Base-by-base conservation (phyloP, 441 rosid species). In the Dalechampia spathulata region DNA sequence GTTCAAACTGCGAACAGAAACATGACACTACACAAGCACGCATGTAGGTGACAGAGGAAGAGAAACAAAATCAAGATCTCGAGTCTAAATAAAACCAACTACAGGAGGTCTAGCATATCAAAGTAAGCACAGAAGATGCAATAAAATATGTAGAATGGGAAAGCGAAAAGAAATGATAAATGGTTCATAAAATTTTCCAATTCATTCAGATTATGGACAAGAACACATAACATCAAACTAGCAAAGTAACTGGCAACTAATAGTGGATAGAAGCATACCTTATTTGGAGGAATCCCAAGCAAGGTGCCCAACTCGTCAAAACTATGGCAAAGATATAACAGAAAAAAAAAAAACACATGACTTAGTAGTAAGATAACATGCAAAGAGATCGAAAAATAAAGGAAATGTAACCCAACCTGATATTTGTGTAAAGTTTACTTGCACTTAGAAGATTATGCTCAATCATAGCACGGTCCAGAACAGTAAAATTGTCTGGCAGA, bases 381-480 rank as follows among this genome's bases (percentile, higher is more conserved):
- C 52, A 61, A 51, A 55, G n/a, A 55, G 49, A 43, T 14, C 39
- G 42, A 42, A 20, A 12, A 49, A 39, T 39, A 45, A 22, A 20
- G 28, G 46, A 37, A 62, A 55, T 21, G 4, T 14, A 53, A 48
- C 41, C 71, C 7, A 58, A 84, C 97, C 97, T 85, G 72, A 93
- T 93, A 64, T 93, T 93, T 59, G 94, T 90, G 78, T 93, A 93
- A 20, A 90, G 95, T 64, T 93, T 93, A 78, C 97, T 93, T 25
- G 97, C 97, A 75, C 99, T 93, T 47, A 84, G 78, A 66, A 93
- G 95, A 70, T 90, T 90, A 72, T 93, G 99, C 82, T 93, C 97
- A 71, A 93, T 90, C 96, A 90, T 90, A 56, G 99, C 96, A 50
- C 97, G 96, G 65, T 87, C 99, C 63, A 93, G 80, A 62, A 90